A percentile compares a stretch with the other conserved stretches of the same genome.
Evolutionary conservation across 1,139 yeast genomes (phyloP).

Genomic region (Blastobotrys ciferrii): DNA sequence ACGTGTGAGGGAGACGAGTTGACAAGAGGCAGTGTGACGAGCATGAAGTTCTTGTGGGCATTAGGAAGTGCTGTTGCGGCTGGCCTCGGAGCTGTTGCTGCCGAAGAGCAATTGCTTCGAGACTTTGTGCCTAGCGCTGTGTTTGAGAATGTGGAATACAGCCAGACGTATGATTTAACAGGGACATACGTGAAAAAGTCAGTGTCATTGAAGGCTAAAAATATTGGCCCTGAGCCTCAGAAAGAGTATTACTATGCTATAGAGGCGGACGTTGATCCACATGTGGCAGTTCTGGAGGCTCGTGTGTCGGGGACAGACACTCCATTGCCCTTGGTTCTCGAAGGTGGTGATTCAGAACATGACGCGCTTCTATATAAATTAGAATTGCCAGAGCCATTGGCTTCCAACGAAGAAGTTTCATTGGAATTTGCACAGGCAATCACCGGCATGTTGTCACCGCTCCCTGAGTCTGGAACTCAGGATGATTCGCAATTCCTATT

Average conservation of each 20-base stretch:
- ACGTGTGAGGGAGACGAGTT: background rate
- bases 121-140: conserved; percentile 11
- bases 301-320: conserved; percentile 24
- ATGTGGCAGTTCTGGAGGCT: conserved; percentile 48
- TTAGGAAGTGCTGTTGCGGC: conserved; percentile 5
- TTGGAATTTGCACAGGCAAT: conserved; percentile 56
- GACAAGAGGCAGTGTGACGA: conserved; percentile 9
- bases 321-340: conserved; percentile 19
- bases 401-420: conserved; percentile 54
- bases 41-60: conserved; percentile 4
- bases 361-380: conserved; percentile 44
- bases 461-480: conserved; percentile 63
- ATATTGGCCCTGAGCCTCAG: conserved; percentile 55
- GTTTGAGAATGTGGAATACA: conserved; percentile 34
- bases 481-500: conserved; percentile 61
- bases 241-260: conserved; percentile 54
- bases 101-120: conserved; percentile 7
- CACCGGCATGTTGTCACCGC: conserved; percentile 51
- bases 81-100: background rate
- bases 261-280: conserved; percentile 45
- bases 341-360: conserved; percentile 21
- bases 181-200: conserved; percentile 68
- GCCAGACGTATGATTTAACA: conserved; percentile 54
- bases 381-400: conserved; percentile 60
- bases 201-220: conserved; percentile 54